Percentiles rank a stretch among this genome's conserved stretches.
phyloP scores from a whole-genome alignment of 1,139 yeast genomes.

The Nakaseomyces kungkrabaensis region DNA sequence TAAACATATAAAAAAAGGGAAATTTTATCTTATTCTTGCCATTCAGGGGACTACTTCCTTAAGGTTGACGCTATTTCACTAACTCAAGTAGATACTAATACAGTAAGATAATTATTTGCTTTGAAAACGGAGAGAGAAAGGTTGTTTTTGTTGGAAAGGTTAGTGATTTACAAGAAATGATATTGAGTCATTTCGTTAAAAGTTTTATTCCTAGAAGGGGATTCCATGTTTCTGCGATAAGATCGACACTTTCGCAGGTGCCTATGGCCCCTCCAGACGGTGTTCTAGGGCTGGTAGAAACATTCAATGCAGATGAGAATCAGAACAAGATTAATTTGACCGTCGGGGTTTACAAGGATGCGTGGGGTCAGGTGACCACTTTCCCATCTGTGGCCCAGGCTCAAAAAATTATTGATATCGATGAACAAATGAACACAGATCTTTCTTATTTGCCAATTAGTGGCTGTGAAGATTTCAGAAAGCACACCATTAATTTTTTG shows the following conservation, averaged over 20 bases:
- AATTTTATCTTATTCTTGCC: too few relatives aligned
- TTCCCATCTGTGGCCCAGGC: constrained; percentile 75
- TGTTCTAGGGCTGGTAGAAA: constrained; percentile 57
- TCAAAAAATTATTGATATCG: constrained; percentile 31
- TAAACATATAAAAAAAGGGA: too few relatives aligned
- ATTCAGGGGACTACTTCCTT: too few relatives aligned
- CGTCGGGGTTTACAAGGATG: constrained; percentile 89
- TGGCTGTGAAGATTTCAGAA: constrained; percentile 61
- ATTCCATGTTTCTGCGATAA: background rate
- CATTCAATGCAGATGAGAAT: constrained; percentile 45
- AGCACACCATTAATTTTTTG: constrained; percentile 60
- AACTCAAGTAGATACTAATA: too few relatives aligned
- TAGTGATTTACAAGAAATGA: background rate
- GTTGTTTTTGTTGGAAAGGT: too few relatives aligned
- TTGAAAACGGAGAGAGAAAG: too few relatives aligned
- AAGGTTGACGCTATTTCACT: too few relatives aligned
- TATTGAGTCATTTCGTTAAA: background rate
- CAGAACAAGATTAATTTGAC: constrained; percentile 73
- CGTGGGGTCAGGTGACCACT: constrained; percentile 76
- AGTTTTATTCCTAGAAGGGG: background rate
- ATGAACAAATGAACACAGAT: constrained; percentile 41
- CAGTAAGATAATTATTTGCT: too few relatives aligned
- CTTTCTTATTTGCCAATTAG: constrained; percentile 50
- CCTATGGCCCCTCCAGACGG: constrained; percentile 59
- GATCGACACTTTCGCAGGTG: constrained; percentile 12